Evolutionary conservation across 2,329 filamentous ascomycete species (phyloP), one percentile per base, ranked within the genome.

Genomic region (Hypomyces rosellus): DNA sequence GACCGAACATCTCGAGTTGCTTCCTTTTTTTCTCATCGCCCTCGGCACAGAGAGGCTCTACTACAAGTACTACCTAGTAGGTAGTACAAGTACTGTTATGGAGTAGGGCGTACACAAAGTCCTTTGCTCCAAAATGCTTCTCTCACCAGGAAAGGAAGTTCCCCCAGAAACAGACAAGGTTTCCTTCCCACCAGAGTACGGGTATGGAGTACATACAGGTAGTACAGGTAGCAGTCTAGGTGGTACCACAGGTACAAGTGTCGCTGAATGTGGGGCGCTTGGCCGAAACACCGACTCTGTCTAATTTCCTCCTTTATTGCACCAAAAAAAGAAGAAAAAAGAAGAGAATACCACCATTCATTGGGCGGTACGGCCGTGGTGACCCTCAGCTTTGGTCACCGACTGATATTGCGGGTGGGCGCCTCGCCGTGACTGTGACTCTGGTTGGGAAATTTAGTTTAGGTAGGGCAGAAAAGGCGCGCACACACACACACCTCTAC

Each of bases 201-300:
- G n/a, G n/a, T n/a, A n/a, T n/a, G n/a, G n/a, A n/a, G n/a, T 7
- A n/a, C 11, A 38, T 20, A 5, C 20, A 20, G 5, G 34, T 25
- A 20, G 34, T 25, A 37, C 44, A 15, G 12, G 46, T 33, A 12
- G 4, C 36, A 22, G n/a, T n/a, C n/a, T n/a, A n/a, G n/a, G n/a
- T n/a, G n/a, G 14, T 30, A 34, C 20, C 5, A 5, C 20, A 20
- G 20, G 20, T 5, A 20, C 34, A 38, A 14, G 20, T 22, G 6
- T 20, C 40, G n/a, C n/a, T 14, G 20, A 9, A 37, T 39, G 46
- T 37, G 38, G 46, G 9, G 11, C 46, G 38, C 50, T 15, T 38
- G 16, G 14, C 34, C 41, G 46, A 49, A 41, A 47, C 49, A 49
- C 50, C 22, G 47, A 34, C 50, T 52, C 45, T 43, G 39, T 30